Evolutionary conservation across 768 basidiomycete genomes (phyloP).

Genomic region (Rhizopogon vinicolor): DNA sequence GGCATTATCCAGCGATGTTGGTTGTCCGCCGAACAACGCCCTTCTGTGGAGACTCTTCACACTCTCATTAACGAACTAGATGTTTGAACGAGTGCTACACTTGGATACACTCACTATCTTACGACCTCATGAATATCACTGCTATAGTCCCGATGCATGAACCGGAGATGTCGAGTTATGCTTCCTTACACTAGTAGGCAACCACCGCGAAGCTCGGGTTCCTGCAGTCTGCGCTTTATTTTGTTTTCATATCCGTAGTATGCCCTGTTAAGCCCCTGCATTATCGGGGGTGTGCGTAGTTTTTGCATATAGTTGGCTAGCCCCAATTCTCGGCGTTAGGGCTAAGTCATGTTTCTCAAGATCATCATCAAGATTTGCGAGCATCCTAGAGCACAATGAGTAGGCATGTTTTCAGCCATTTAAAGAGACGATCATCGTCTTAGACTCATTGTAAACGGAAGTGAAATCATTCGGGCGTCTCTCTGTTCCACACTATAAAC

Average conservation of each 20-base stretch:
- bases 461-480: too few relatives aligned
- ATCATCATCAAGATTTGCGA: not conserved
- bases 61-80: not conserved
- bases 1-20: slow-evolving; percentile 8
- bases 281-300: not conserved
- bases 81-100: not conserved
- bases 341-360: too few relatives aligned
- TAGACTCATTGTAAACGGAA: too few relatives aligned
- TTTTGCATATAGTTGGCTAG: not conserved
- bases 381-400: not conserved
- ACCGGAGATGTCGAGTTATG: not conserved
- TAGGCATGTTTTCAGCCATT: not conserved
- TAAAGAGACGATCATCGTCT: too few relatives aligned
- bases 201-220: not conserved
- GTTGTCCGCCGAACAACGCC: slow-evolving; percentile 11
- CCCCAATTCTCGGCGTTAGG: too few relatives aligned
- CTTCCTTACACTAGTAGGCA: not conserved
- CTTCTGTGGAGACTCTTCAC: not conserved
- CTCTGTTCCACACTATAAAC: too few relatives aligned
- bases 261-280: not conserved
- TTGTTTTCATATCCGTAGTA: not conserved
- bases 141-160: not conserved
- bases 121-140: not conserved
- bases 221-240: not conserved
- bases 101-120: not conserved